A percentile compares a stretch with the other conserved stretches of the same genome.
Evolutionary conservation across 2,329 filamentous ascomycete species (phyloP).

Genomic region (Byssothecium circinans): DNA sequence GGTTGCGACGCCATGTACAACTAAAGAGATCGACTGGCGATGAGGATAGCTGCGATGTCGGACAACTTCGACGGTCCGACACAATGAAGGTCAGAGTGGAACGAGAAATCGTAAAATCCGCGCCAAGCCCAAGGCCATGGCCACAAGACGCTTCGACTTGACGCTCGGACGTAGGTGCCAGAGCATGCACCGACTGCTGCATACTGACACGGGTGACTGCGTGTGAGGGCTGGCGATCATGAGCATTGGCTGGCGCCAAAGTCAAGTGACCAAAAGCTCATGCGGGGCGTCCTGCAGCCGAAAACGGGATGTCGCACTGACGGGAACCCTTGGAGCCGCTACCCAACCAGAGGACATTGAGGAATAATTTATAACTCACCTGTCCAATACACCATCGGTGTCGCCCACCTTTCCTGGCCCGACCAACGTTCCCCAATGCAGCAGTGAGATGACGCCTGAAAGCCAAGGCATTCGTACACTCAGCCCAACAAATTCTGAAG

Average conservation of each 20-base stretch:
- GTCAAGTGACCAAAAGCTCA: constrained; percentile 64
- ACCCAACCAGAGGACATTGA: constrained; percentile 37
- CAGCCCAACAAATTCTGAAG: constrained; percentile 72
- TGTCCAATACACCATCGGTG: constrained; percentile 80
- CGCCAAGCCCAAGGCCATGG: constrained; percentile 28
- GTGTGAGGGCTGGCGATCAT: constrained; percentile 41
- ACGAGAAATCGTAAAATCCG: constrained; percentile 11
- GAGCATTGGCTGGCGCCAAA: constrained; percentile 46
- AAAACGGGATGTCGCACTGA: constrained; percentile 28
- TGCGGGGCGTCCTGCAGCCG: constrained; percentile 52
- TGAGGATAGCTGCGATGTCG: constrained; percentile 9
- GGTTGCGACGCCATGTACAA: constrained; percentile 7
- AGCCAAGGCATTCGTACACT: constrained; percentile 89
- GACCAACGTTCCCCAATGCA: constrained; percentile 71
- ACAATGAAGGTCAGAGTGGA: constrained; percentile 17
- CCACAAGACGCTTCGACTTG: constrained; percentile 39
- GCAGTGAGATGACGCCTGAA: constrained; percentile 70
- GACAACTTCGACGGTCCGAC: constrained; percentile 15
- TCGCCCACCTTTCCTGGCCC: constrained; percentile 76
- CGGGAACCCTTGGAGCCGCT: constrained; percentile 20
- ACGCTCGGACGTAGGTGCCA: constrained; percentile 40
- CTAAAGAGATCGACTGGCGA: constrained; percentile 6
- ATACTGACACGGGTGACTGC: constrained; percentile 34
- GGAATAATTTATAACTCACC: constrained; percentile 65
- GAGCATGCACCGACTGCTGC: constrained; percentile 38